phyloP scores from a whole-genome alignment of 2,329 filamentous ascomycete species.

The Trichocomaceae sp. region DNA sequence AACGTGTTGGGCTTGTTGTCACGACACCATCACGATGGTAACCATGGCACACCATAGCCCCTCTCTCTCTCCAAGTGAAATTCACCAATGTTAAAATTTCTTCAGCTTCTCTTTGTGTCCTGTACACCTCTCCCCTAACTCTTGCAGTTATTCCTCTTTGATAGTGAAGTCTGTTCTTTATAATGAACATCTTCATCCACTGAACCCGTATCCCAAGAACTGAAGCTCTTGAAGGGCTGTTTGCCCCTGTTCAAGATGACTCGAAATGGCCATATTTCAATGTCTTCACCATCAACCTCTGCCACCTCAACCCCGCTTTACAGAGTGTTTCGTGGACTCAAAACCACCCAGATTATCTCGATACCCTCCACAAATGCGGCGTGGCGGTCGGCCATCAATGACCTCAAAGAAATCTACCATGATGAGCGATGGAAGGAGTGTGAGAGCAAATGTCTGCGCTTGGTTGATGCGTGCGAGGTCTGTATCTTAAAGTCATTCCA shows the following conservation, averaged over 20 bases:
- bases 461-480: slow-evolving; percentile 2
- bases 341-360: background rate
- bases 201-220: background rate
- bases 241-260: background rate
- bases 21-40: background rate
- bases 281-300: slow-evolving; percentile 5
- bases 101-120: background rate
- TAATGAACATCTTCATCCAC: background rate
- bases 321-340: slow-evolving; percentile 12
- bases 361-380: slow-evolving; percentile 2
- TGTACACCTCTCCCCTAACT: background rate
- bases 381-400: slow-evolving; percentile 7
- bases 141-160: background rate
- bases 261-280: background rate
- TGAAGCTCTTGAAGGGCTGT: background rate
- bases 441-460: slow-evolving; percentile 9
- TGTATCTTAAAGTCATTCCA: background rate
- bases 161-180: background rate
- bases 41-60: background rate
- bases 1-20: no score
- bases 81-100: background rate
- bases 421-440: slow-evolving; percentile 11
- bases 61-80: background rate
- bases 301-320: slow-evolving; percentile 6
- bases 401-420: slow-evolving; percentile 5